Base-by-base conservation (phyloP, 495 filamentous ascomycete species). In the Penicillium longicatenatum region DNA sequence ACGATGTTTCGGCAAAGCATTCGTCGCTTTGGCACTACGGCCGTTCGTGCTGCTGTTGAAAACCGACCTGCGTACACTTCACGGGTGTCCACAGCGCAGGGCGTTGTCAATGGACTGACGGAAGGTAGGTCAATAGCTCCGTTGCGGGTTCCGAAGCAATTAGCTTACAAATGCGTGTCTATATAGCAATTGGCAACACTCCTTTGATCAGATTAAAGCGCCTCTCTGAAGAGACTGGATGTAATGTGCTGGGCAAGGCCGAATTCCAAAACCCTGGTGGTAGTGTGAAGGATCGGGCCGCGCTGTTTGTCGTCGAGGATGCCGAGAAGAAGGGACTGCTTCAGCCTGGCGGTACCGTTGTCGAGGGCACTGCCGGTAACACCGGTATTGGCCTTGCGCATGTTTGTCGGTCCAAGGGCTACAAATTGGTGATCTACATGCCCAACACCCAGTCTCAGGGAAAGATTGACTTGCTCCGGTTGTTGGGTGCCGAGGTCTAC, bases 251-350 rank as follows among this genome's bases (percentile, higher is more conserved):
- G 33, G 94, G 95, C 60, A 98, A 98, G 72, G 94, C 94, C 56
- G 94, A 98, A 66, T 98, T 98, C 77, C 94, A 95, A 80, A 98
- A 98, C 79, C 94, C 94, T 11, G 94, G 94, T 60, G 94, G 94
- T 29, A 92, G 87, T 57, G 89, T 98, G 65, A 98, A 98, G 77
- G 94, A 98, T 81, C 89, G 94, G 54, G 95, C 94, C 2, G 94
- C 94, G 3, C 82, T 97, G 10, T 98, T 93, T 76, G 90, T 97
- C 8, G 88, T 98, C 59, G 86, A 91, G 58, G 89, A 97, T 77
- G 95, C 94, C 50, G 95, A 98, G 72, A 88, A 95, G 69, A 84
- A 83, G 59, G 93, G 93, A 7, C 81, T 91, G 2, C 78, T 98
- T 12, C 77, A 77, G 48, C 84, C 92, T 9, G 94, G 95, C 35